A percentile compares a stretch with the other conserved stretches of the same genome.
Conservation (phyloP, 2,329 filamentous ascomycete genomes). For the Arachnomyces sp. region DNA sequence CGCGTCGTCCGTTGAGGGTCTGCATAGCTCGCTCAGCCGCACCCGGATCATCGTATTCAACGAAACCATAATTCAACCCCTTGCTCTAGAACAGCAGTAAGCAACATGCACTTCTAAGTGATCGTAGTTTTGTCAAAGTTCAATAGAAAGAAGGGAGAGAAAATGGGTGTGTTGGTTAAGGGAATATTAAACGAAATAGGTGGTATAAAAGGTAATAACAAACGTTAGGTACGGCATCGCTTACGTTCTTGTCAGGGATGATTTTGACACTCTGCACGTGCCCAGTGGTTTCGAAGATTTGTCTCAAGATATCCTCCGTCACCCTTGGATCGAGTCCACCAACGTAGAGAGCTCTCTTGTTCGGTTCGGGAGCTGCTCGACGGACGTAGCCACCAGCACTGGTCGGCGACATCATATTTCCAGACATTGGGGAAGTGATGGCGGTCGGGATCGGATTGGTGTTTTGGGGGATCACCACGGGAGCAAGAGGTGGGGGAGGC, state of each 20-base stretch:
- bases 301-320: slow-evolving; percentile 89
- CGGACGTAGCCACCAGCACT: slow-evolving; percentile 74
- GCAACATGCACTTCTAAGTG: slow-evolving; percentile 7
- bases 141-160: slow-evolving; percentile 5
- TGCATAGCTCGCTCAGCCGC: slow-evolving; percentile 95
- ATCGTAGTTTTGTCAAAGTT: slow-evolving; percentile 1
- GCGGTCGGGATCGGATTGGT: slow-evolving; percentile 91
- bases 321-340: slow-evolving; percentile 91
- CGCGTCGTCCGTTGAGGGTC: slow-evolving; percentile 87
- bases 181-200: slow-evolving; percentile 3
- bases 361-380: slow-evolving; percentile 91
- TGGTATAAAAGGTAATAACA: slow-evolving; percentile 12
- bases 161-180: background rate
- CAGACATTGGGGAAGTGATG: slow-evolving; percentile 72
- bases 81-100: slow-evolving; percentile 59
- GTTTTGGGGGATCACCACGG: slow-evolving; percentile 84
- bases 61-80: slow-evolving; percentile 97
- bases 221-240: slow-evolving; percentile 31
- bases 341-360: slow-evolving; percentile 95
- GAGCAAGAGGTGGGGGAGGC: slow-evolving; percentile 80
- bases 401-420: slow-evolving; percentile 73
- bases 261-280: slow-evolving; percentile 99
- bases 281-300: slow-evolving; percentile 97
- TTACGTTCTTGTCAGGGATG: slow-evolving; percentile 98
- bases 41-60: slow-evolving; percentile 96